A percentile compares a stretch with the other conserved stretches of the same genome.
These are phyloP conservation scores for Asclepias syriaca DNA, from an alignment of 257 asterid species.

Conservation along the genomic window DNA sequence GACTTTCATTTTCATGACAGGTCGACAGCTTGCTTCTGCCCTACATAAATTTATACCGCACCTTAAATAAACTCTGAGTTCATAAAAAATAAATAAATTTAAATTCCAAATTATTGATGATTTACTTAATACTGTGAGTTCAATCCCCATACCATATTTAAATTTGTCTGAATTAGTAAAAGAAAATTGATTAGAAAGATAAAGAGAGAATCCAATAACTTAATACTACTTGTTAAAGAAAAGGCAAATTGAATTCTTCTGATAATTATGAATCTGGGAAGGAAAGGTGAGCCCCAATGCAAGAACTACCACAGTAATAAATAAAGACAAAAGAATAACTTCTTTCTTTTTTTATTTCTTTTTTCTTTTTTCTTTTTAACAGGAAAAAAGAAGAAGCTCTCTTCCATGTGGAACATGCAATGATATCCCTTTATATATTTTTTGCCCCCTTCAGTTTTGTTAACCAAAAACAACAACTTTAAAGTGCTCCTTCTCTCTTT, in stretches of 20 bases:
- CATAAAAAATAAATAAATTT: too few relatives aligned
- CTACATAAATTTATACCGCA: too few relatives aligned
- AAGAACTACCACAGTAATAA: background rate
- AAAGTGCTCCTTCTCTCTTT: background rate
- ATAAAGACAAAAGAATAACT: constrained; percentile 3
- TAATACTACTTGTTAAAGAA: background rate
- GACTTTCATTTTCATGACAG: background rate
- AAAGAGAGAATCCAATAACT: background rate
- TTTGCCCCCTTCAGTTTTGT: background rate
- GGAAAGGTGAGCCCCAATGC: too few relatives aligned
- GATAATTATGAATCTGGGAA: background rate
- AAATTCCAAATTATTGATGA: too few relatives aligned
- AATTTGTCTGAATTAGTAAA: too few relatives aligned
- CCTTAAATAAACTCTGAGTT: too few relatives aligned
- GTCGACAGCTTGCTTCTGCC: background rate
- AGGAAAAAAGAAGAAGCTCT: background rate
- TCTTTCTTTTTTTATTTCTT: too few relatives aligned
- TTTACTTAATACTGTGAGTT: too few relatives aligned
- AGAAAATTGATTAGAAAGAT: too few relatives aligned
- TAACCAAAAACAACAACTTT: background rate
- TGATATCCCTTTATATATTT: background rate
- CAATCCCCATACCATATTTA: too few relatives aligned
- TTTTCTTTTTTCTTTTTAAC: background rate
- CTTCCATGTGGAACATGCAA: background rate
- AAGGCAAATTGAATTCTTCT: background rate